Base-by-base conservation (phyloP, 208 protist species). In the Blastocrithidia nonstop region DNA sequence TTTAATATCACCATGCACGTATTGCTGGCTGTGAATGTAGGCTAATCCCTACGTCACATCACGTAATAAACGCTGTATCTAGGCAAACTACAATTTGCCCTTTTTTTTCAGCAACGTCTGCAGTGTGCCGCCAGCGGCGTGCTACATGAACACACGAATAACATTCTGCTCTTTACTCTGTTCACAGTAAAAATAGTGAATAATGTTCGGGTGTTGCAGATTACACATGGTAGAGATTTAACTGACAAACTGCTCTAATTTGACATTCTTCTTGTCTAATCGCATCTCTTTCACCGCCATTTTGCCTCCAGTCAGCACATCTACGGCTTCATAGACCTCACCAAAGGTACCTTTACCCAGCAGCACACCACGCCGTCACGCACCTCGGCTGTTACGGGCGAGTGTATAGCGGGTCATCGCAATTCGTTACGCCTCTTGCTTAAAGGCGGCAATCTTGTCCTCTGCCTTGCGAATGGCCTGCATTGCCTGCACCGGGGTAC, bases 1-100 rank as follows among this genome's bases (percentile, higher is more conserved):
- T 60, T 96, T 96, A 45, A 96, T 77, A 57, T 96, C 90, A 47
- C 85, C 46, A 51, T 96, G 90, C 3, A 95, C 80, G 64, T 91
- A 84, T 40, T 74, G 40, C 53, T 89, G 71, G 4, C 73, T 54
- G 66, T 97, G 91, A 41, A 96, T 85, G 71, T 93, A 96, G 9
- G 76, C 77, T 8, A 97, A 62, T 6, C 83, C 87, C 29, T 76
- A 63, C 39, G 80, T 68, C 16, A 93, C 57, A 48, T 93, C 77
- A 27, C 53, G 63, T 25, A 83, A 61, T 20, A 88, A 50, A 17
- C 63, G 61, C 37, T 81, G 67, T 43, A 77, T 61, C 43, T 88
- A 66, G 17, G 53, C 66, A 42, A 86, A 72, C 21, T 60, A 45
- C 7, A 94, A 51, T 45, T 71, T 75, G 8, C 68, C 71, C 4